A percentile compares a stretch with the other conserved stretches of the same genome.
These are phyloP conservation scores for Fusarium hostae DNA, from an alignment of 2,329 filamentous ascomycete genomes.

Conservation along the genomic window DNA sequence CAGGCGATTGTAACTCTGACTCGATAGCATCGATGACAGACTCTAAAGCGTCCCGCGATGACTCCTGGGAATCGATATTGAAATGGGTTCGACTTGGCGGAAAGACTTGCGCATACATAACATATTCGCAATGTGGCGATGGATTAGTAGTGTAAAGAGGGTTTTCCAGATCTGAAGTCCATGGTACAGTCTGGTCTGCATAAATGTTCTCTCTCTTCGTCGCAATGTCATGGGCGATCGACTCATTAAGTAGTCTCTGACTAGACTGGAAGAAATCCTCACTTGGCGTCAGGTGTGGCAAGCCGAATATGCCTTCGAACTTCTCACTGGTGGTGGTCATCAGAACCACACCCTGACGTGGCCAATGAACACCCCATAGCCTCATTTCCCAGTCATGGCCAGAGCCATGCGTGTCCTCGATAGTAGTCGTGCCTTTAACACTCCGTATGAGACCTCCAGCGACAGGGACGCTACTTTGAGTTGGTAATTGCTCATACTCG, in stretches of 20 bases:
- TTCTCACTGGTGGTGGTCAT: slow-evolving; percentile 93
- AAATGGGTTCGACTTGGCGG: slow-evolving; percentile 58
- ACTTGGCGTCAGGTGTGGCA: slow-evolving; percentile 81
- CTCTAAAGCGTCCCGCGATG: slow-evolving; percentile 44
- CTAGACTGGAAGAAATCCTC: slow-evolving; percentile 67
- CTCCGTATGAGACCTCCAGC: slow-evolving; percentile 71
- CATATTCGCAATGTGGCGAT: slow-evolving; percentile 84
- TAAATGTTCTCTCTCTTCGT: slow-evolving; percentile 68
- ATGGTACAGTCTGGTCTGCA: slow-evolving; percentile 74
- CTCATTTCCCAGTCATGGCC: slow-evolving; percentile 83
- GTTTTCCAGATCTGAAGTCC: slow-evolving; percentile 76
- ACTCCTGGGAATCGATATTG: slow-evolving; percentile 48
- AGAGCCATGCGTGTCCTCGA: slow-evolving; percentile 74
- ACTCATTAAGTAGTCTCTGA: slow-evolving; percentile 76
- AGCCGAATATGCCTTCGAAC: slow-evolving; percentile 88
- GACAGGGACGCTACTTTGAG: slow-evolving; percentile 48
- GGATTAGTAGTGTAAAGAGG: slow-evolving; percentile 68
- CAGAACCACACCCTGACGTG: slow-evolving; percentile 80
- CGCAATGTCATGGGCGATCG: slow-evolving; percentile 74
- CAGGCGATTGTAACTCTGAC: slow-evolving; percentile 69
- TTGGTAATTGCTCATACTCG: slow-evolving; percentile 55
- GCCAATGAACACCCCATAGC: slow-evolving; percentile 87
- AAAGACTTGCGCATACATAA: slow-evolving; percentile 85
- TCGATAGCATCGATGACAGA: slow-evolving; percentile 66
- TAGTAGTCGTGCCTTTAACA: slow-evolving; percentile 74